Evolutionary conservation across 129 eudicot genomes (phyloP).

Genomic region (Artemisia argyi): DNA sequence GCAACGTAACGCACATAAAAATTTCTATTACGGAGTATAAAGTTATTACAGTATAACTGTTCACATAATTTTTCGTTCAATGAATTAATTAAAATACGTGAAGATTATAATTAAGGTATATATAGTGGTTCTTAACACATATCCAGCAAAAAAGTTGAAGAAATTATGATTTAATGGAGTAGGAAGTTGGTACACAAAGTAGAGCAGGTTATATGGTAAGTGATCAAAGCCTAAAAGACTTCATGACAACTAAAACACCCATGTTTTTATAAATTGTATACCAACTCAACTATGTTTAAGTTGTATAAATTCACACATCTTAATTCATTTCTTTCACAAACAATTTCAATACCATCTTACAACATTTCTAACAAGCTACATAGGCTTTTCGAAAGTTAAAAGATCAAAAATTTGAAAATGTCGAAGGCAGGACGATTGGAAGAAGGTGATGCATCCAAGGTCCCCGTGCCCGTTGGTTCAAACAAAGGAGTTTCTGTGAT

Average conservation of each 20-base stretch:
- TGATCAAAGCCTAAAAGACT: slow-evolving; percentile 20
- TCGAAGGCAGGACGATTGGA: slow-evolving; percentile 47
- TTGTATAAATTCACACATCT: slow-evolving; percentile 23
- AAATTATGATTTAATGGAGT: slow-evolving; percentile 28
- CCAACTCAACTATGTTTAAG: slow-evolving; percentile 35
- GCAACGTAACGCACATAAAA: too few relatives aligned
- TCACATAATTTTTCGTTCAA: too few relatives aligned
- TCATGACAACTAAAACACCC: slow-evolving; percentile 32
- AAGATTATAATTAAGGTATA: too few relatives aligned
- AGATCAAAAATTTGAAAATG: not conserved
- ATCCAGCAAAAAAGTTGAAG: slow-evolving; percentile 26
- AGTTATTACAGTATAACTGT: too few relatives aligned
- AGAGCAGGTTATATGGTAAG: slow-evolving; percentile 34
- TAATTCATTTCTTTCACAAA: slow-evolving; percentile 12
- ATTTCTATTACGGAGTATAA: too few relatives aligned
- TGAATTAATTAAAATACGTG: too few relatives aligned
- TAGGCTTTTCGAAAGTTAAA: slow-evolving; percentile 9
- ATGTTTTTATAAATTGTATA: slow-evolving; percentile 1
- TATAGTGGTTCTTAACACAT: not conserved
- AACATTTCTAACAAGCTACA: slow-evolving; percentile 11
- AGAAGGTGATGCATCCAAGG: slow-evolving; percentile 44
- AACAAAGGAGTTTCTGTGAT: slow-evolving; percentile 57
- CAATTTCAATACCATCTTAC: slow-evolving; percentile 20
- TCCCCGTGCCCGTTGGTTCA: slow-evolving; percentile 26
- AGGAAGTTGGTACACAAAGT: slow-evolving; percentile 40